Evolutionary conservation across 2,329 filamentous ascomycete species (phyloP), one percentile per base, ranked within the genome.

Genomic region (Xylariaceae sp.): DNA sequence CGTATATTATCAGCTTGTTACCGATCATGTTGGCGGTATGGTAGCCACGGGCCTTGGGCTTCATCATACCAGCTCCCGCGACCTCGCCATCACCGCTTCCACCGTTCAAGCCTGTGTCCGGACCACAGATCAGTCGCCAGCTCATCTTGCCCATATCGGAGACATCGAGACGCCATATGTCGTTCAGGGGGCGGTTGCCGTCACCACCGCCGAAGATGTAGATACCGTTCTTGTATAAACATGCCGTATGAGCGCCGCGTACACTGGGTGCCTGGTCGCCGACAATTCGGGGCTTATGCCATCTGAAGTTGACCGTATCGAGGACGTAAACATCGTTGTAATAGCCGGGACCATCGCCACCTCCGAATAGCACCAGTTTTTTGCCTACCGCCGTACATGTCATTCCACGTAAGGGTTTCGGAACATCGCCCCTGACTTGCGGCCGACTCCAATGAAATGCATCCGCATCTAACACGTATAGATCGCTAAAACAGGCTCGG

Each of bases 11-110:
- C 62, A 89, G 81, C 74, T 89, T 89, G 73, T 81, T 82, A 64
- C 85, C 86, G 49, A 88, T 85, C 81, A 89, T 88, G 70, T 88
- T 89, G 64, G 86, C 86, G 3, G 86, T 88, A 71, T 89, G 86
- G 70, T 89, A 89, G 55, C 86, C 86, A 53, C 86, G 77, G 17
- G 86, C 83, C 69, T 85, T 86, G 17, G 86, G 86, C 51, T 80
- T 78, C 11, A 58, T 11, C 11, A 15, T 11, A 9, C 10, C 17
- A 39, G 54, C 57, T 37, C 56, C 44, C 52, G 58, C 51, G 3
- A 13, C 34, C 23, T 60, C 65, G 50, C 66, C 65, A 18, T 61
- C 62, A 10, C 56, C 50, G 18, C 55, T 52, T 2, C 64, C 49
- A 51, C 60, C 59, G 17, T 47, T 18, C 9, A 50, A 17, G 59